phyloP scores from a whole-genome alignment of 176 grass and related monocot species.

The Cenchrus fungigraminus region DNA sequence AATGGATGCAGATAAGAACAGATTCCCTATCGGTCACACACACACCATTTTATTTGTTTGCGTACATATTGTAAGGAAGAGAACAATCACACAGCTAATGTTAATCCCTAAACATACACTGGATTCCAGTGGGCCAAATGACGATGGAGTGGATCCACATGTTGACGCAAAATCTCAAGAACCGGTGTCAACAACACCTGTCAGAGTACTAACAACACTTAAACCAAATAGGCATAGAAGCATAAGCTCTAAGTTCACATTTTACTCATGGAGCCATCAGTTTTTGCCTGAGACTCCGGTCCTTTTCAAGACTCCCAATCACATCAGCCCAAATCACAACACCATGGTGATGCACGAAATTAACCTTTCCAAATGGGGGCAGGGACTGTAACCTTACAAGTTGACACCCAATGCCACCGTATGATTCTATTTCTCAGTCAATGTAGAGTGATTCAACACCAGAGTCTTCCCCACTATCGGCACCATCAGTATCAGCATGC shows the following conservation, averaged over 20 bases:
- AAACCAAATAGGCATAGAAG: background rate
- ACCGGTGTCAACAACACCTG: no score
- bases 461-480: conserved; percentile 73
- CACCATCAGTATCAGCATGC: conserved; percentile 27
- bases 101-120: conserved; percentile 15
- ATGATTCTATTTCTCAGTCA: conserved; percentile 49
- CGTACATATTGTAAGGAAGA: background rate
- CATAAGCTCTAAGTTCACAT: background rate
- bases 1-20: background rate
- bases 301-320: background rate
- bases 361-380: background rate
- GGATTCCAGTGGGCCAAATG: conserved; percentile 12
- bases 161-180: background rate
- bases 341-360: background rate
- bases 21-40: background rate
- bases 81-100: background rate
- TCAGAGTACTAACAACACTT: background rate
- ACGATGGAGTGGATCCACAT: background rate
- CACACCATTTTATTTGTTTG: background rate
- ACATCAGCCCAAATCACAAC: conserved; percentile 6
- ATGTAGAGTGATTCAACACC: conserved; percentile 89
- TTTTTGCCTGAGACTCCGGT: background rate
- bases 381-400: background rate
- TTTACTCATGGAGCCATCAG: background rate
- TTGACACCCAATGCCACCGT: background rate